Evolutionary conservation across 169 alveolate genomes (phyloP).

Genomic region (Miamiensis avidus): DNA sequence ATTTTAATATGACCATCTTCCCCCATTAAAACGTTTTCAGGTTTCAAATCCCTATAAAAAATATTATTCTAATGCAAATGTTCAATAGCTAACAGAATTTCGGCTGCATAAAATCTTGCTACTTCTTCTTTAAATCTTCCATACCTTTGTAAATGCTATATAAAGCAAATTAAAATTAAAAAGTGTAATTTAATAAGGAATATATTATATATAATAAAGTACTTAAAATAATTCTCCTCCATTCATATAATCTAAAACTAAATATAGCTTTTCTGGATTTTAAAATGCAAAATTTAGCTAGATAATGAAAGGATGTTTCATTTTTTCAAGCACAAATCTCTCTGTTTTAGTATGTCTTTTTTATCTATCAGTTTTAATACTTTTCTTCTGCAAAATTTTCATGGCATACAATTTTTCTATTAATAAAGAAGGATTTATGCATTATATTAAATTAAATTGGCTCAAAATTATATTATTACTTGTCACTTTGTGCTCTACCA

Average conservation of each 20-base stretch:
- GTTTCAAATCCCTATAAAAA: slow-evolving; percentile 58
- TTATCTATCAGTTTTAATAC: slow-evolving; percentile 38
- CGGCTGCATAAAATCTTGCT: slow-evolving; percentile 55
- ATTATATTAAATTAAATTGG: background rate
- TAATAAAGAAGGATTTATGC: background rate
- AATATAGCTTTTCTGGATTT: slow-evolving; percentile 40
- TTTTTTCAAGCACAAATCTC: slow-evolving; percentile 16
- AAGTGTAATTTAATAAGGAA: slow-evolving; percentile 15
- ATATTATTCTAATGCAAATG: slow-evolving; percentile 34
- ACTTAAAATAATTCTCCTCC: slow-evolving; percentile 72
- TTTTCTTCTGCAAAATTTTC: slow-evolving; percentile 42
- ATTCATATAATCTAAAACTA: slow-evolving; percentile 68
- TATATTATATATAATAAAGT: slow-evolving; percentile 31
- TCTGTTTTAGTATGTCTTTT: slow-evolving; percentile 41
- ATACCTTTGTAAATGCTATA: slow-evolving; percentile 46
- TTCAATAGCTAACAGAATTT: slow-evolving; percentile 48
- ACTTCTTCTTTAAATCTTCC: slow-evolving; percentile 37
- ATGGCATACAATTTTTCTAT: slow-evolving; percentile 42
- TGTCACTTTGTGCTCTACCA: slow-evolving; percentile 58
- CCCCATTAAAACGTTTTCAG: slow-evolving; percentile 53
- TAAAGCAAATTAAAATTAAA: slow-evolving; percentile 11
- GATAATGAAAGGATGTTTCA: slow-evolving; percentile 37
- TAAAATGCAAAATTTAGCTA: slow-evolving; percentile 31
- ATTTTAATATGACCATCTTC: slow-evolving; percentile 44
- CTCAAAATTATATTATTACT: background rate